Conservation (phyloP, 371 early-diverging fungal species). For the Mucor lusitanicus region DNA sequence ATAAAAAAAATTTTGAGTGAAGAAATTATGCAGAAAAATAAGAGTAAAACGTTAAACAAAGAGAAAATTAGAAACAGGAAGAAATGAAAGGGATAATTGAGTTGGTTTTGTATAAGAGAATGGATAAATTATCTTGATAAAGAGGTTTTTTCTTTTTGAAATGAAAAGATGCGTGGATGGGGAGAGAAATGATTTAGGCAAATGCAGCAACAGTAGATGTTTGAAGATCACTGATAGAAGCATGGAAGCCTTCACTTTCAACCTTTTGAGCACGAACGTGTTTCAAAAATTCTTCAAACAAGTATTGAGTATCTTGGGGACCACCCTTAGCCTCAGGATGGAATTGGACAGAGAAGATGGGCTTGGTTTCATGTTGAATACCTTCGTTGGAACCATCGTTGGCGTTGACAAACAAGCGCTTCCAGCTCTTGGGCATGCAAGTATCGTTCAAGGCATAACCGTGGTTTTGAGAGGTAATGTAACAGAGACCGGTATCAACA, state of each 20-base stretch:
- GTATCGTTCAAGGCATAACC: conserved; percentile 85
- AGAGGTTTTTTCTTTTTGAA: conserved; percentile 2
- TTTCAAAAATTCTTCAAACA: conserved; percentile 71
- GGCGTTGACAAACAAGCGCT: conserved; percentile 83
- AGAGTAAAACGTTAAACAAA: background rate
- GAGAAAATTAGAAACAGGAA: background rate
- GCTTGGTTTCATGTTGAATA: conserved; percentile 69
- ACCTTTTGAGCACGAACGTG: conserved; percentile 28
- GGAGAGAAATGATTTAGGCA: conserved; percentile 17
- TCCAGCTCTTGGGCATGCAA: conserved; percentile 71
- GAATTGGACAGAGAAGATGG: conserved; percentile 90
- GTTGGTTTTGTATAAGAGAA: background rate
- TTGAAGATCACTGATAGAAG: conserved; percentile 10
- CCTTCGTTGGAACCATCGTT: conserved; percentile 94
- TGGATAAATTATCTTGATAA: background rate
- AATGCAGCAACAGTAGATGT: conserved; percentile 23
- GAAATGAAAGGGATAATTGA: background rate
- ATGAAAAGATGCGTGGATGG: background rate
- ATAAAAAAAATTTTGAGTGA: background rate
- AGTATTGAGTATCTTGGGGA: conserved; percentile 82
- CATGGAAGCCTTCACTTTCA: conserved; percentile 7
- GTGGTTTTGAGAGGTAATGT: conserved; percentile 93
- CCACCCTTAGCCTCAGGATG: conserved; percentile 95
- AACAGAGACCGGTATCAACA: conserved; percentile 58
- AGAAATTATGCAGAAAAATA: background rate